Percentiles rank a stretch among this genome's conserved stretches.
These are phyloP conservation scores for Plasmodium relictum DNA, from an alignment of 169 alveolate species.

Conservation along the genomic window DNA sequence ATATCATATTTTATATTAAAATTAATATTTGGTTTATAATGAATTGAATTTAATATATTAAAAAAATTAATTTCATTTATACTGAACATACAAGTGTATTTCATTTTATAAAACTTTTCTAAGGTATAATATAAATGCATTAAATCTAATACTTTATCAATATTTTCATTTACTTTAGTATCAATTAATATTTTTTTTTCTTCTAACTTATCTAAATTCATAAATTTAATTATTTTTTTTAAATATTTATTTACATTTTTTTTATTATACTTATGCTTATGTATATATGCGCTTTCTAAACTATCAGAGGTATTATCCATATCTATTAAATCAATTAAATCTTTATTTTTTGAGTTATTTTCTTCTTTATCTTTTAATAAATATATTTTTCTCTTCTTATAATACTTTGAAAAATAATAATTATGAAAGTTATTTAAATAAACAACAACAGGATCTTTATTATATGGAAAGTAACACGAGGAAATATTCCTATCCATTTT, in stretches of 20 bases:
- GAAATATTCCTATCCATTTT: slow-evolving; percentile 67
- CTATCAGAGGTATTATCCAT: slow-evolving; percentile 67
- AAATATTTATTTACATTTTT: slow-evolving; percentile 52
- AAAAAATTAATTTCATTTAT: slow-evolving; percentile 35
- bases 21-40: slow-evolving; percentile 63
- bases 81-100: slow-evolving; percentile 58
- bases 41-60: slow-evolving; percentile 51
- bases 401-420: slow-evolving; percentile 70
- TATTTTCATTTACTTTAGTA: slow-evolving; percentile 41
- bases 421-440: slow-evolving; percentile 70
- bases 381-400: slow-evolving; percentile 57
- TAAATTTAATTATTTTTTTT: slow-evolving; percentile 53
- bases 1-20: slow-evolving; percentile 54
- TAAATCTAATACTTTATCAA: slow-evolving; percentile 41
- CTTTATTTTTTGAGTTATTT: background rate
- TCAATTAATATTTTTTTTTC: slow-evolving; percentile 67
- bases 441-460: slow-evolving; percentile 65
- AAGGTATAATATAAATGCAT: slow-evolving; percentile 73
- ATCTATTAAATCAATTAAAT: slow-evolving; percentile 60
- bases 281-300: slow-evolving; percentile 74
- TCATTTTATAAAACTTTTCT: slow-evolving; percentile 75
- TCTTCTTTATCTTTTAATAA: slow-evolving; percentile 31
- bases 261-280: slow-evolving; percentile 73
- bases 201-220: slow-evolving; percentile 51
- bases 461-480: slow-evolving; percentile 69